phyloP scores from a whole-genome alignment of 2,329 filamentous ascomycete species.

The Tolypocladium cylindrosporum region DNA sequence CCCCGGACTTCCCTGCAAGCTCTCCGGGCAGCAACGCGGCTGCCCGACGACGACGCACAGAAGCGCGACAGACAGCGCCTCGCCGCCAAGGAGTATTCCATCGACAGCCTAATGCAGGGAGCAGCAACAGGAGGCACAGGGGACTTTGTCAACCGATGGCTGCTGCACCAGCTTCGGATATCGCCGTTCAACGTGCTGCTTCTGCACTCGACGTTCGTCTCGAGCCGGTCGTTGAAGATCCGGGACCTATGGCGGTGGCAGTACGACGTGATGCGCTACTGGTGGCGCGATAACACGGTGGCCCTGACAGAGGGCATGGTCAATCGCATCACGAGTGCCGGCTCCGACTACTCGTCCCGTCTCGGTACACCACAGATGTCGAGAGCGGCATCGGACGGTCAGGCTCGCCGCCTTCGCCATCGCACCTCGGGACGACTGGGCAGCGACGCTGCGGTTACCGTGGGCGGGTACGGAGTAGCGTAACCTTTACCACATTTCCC shows the following conservation, averaged over 20 bases:
- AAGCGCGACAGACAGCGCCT: conserved; percentile 25
- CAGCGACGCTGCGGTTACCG: conserved; percentile 7
- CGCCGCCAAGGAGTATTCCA: conserved; percentile 38
- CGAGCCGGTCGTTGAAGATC: conserved; percentile 18
- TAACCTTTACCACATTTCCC: not conserved
- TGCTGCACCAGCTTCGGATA: conserved; percentile 38
- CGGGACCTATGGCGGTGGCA: conserved; percentile 24
- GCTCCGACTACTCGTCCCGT: conserved; percentile 14
- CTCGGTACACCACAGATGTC: conserved; percentile 15
- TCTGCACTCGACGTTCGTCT: conserved; percentile 25
- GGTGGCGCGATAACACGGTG: conserved; percentile 21
- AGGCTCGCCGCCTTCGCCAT: not conserved
- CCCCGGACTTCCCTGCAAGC: conserved; percentile 32
- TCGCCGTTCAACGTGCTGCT: conserved; percentile 34
- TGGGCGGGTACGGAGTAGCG: conserved; percentile 1
- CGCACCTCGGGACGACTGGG: not conserved
- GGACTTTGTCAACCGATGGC: conserved; percentile 40
- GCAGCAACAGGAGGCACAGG: conserved; percentile 25
- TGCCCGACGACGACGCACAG: conserved; percentile 24
- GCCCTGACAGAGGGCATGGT: conserved; percentile 6
- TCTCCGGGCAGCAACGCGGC: conserved; percentile 24
- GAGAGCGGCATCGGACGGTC: conserved; percentile 17
- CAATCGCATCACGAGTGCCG: conserved; percentile 10
- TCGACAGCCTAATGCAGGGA: conserved; percentile 30
- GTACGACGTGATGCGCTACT: conserved; percentile 26